A percentile compares a stretch with the other conserved stretches of the same genome.
These are phyloP conservation scores for Trametes punicea DNA, from an alignment of 768 basidiomycete species.

Conservation along the genomic window DNA sequence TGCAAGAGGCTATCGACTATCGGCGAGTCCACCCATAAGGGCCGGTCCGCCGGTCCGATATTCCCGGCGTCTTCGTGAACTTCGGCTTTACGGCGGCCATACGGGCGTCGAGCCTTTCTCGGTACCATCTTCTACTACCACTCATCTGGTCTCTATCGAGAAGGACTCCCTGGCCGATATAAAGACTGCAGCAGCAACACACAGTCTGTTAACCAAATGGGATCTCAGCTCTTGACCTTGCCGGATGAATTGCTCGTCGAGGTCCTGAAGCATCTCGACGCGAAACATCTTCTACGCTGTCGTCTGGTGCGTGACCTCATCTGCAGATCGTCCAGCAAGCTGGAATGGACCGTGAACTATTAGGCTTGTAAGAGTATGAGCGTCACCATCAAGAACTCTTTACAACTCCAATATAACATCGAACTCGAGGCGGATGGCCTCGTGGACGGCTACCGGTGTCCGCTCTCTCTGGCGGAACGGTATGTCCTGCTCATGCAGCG, in stretches of 20 bases:
- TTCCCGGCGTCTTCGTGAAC: no score
- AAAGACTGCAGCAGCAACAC: no score
- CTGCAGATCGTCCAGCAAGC: background rate
- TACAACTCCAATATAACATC: constrained; percentile 31
- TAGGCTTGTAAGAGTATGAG: constrained; percentile 28
- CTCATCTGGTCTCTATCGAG: no score
- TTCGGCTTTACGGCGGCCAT: no score
- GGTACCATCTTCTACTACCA: no score
- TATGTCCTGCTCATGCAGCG: constrained; percentile 34
- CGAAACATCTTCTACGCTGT: constrained; percentile 15
- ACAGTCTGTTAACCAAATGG: no score
- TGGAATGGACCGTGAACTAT: no score
- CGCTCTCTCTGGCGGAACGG: constrained; percentile 29
- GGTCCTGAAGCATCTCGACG: constrained; percentile 18
- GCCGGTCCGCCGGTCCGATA: no score
- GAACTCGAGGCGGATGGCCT: constrained; percentile 33
- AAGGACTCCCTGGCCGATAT: no score
- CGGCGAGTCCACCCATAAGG: no score
- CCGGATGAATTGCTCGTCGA: constrained; percentile 22
- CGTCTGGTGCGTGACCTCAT: constrained; percentile 14
- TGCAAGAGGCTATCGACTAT: no score
- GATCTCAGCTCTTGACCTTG: constrained; percentile 5
- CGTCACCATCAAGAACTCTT: constrained; percentile 20
- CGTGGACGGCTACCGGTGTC: constrained; percentile 22
- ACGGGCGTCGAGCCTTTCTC: no score